Percentiles rank a stretch among this genome's conserved stretches.
Conservation (phyloP, 352 stramenopile species). For the Globisporangium lucens region DNA sequence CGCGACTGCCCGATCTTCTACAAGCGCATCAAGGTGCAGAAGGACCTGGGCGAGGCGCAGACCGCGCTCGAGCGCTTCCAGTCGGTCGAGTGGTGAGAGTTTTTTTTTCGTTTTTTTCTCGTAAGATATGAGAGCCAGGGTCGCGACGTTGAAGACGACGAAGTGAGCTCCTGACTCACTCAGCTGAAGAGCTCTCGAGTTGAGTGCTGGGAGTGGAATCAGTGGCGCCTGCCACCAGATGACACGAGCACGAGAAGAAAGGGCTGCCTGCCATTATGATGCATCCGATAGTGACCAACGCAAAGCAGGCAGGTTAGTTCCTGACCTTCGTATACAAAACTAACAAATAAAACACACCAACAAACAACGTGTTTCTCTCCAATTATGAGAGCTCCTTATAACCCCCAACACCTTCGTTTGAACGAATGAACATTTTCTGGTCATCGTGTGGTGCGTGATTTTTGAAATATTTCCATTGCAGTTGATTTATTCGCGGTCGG, state of each 20-base stretch:
- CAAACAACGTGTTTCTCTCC: no score
- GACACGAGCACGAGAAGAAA: background rate
- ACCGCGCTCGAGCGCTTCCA: constrained; percentile 94
- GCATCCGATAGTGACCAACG: background rate
- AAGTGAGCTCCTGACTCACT: background rate
- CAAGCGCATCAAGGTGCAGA: constrained; percentile 99
- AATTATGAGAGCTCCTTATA: no score
- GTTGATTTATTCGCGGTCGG: background rate
- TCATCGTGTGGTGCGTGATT: background rate
- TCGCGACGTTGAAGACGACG: background rate
- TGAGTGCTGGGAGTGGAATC: background rate
- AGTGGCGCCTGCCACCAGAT: background rate
- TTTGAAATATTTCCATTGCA: background rate
- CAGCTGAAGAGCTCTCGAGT: no score
- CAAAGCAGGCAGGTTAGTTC: background rate
- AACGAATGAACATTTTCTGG: no score
- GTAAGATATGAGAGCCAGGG: background rate
- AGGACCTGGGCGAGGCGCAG: constrained; percentile 95
- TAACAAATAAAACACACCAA: background rate
- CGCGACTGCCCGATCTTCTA: constrained; percentile 99
- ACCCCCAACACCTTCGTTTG: no score
- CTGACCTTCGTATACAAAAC: background rate
- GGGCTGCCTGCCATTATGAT: background rate
- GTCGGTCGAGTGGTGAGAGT: constrained; percentile 71
- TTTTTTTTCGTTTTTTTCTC: background rate